A percentile compares a stretch with the other conserved stretches of the same genome.
These are phyloP conservation scores for Clarireedia homoeocarpa DNA, from an alignment of 2,329 filamentous ascomycete species.

Conservation along the genomic window DNA sequence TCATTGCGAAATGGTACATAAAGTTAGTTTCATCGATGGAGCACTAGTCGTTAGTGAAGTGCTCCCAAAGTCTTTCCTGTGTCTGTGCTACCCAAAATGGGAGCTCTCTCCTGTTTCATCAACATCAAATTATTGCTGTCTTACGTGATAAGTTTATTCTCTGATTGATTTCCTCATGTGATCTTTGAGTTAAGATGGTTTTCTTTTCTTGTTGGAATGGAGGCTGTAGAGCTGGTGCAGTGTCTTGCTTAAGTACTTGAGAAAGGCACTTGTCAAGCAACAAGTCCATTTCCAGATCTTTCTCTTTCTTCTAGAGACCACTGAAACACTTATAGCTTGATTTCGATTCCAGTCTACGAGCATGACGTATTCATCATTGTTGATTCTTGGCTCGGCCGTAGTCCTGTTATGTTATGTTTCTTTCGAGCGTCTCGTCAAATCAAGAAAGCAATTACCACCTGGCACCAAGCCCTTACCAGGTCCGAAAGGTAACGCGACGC, in stretches of 20 bases:
- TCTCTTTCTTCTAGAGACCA: background rate
- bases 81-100: background rate
- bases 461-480: slow-evolving; percentile 12
- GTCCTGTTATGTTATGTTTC: slow-evolving; percentile 2
- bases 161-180: background rate
- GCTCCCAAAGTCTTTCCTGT: background rate
- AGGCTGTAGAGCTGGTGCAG: background rate
- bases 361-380: slow-evolving; percentile 4
- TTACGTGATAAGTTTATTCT: background rate
- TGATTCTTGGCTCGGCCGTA: background rate
- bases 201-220: background rate
- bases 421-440: slow-evolving; percentile 1
- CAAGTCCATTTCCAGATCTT: background rate
- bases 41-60: background rate
- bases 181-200: background rate
- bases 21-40: too few relatives aligned
- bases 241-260: background rate
- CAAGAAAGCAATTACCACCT: slow-evolving; percentile 6
- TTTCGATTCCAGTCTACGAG: background rate
- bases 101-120: background rate
- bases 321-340: too few relatives aligned
- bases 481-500: slow-evolving; percentile 9
- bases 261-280: background rate
- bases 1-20: too few relatives aligned
- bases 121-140: background rate